Base-by-base conservation (phyloP, 2,329 filamentous ascomycete species). In the Niveomyces coronatus region DNA sequence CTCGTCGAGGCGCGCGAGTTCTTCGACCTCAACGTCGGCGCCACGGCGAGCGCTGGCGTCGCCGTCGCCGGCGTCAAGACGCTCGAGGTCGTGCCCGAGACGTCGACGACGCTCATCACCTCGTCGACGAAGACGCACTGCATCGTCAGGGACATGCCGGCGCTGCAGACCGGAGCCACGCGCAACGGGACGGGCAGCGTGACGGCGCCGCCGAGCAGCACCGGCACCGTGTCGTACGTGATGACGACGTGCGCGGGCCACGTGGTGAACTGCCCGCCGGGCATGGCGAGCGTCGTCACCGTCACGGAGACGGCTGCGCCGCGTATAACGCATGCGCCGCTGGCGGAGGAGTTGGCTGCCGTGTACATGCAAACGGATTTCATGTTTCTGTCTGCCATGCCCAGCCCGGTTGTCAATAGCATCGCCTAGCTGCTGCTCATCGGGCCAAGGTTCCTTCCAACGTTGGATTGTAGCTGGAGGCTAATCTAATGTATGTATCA, bases 91-190 rank as follows among this genome's bases (percentile, higher is more conserved):
- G 55, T 55, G 15, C 61, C 61, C n/a, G 60, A 55, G 30, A 43
- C 62, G 15, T 61, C 57, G 9, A 59, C 58, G n/a, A 57, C 55
- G 15, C 47, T 65, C 16, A 52, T 62, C 36, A 52, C 47, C 31
- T 52, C 54, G 19, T 61, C 62, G 4, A 57, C 55, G 17, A 39
- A 46, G 19, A 63, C 61, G 22, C 47, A 61, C 41, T 65, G 62
- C 49, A 45, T 53, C 43, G 38, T 52, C 20, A 41, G 40, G 5
- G 36, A 23, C n/a, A 23, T 29, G 2, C 40, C 44, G 2, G 31
- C 34, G 14, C 9, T 9, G n/a, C 14, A 9, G 14, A 5, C 16
- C 20, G 10, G 16, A 18, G 36, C 41, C 16, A 43, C 40, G 9
- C 22, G 36, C 22, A 41, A 30, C 4, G 27, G 17, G 14, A 16